Conservation (phyloP, 164 flowering plant genomes). For the Aristolochia fimbriata region DNA sequence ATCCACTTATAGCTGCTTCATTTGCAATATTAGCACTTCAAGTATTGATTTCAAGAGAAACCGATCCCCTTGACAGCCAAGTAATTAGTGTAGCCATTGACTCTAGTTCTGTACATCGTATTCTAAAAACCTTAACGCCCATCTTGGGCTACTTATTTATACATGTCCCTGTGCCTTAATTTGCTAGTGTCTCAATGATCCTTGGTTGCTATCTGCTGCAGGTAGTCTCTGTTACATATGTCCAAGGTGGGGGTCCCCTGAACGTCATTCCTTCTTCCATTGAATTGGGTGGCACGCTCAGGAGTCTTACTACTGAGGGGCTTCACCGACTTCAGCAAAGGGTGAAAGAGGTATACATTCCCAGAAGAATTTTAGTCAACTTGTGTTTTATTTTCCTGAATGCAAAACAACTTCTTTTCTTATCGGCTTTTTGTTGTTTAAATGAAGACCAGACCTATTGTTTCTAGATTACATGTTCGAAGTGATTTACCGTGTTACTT, state of each 20-base stretch:
- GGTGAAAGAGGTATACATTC: constrained; percentile 51
- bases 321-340: constrained; percentile 43
- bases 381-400: too few species aligned
- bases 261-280: constrained; percentile 50
- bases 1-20: constrained; percentile 66
- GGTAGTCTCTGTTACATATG: constrained; percentile 80
- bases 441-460: too few species aligned
- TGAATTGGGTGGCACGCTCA: constrained; percentile 70
- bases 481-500: too few species aligned
- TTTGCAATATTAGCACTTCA: constrained; percentile 64
- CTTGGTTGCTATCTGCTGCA: constrained; percentile 13
- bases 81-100: constrained; percentile 24
- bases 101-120: too few species aligned
- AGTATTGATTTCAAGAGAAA: constrained; percentile 68
- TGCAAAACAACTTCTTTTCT: too few species aligned
- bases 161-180: too few species aligned
- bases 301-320: constrained; percentile 80
- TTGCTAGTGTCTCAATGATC: too few species aligned
- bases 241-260: constrained; percentile 43
- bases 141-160: too few species aligned
- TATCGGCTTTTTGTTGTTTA: too few species aligned
- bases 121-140: too few species aligned
- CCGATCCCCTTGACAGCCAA: constrained; percentile 61
- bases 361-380: too few species aligned
- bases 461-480: too few species aligned